Evolutionary conservation across 257 asterid species (phyloP).

Genomic region (Knoxia roxburghii): DNA sequence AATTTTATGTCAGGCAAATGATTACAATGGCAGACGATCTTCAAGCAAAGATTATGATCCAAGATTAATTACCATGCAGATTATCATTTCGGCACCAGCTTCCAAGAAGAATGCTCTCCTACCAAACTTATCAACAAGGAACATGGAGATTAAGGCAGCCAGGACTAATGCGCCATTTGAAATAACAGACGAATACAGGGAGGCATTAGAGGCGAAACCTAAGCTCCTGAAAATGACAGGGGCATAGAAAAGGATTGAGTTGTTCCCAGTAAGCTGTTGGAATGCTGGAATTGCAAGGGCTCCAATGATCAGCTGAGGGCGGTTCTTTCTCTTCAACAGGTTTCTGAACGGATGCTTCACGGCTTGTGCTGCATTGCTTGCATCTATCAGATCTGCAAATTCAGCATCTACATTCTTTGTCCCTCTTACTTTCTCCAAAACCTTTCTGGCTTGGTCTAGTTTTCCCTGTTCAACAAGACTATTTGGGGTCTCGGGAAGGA

Average conservation of each 20-base stretch:
- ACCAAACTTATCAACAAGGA: constrained; percentile 70
- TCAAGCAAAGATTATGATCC: no score
- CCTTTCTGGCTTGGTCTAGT: constrained; percentile 44
- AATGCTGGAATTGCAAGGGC: constrained; percentile 67
- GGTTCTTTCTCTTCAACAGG: constrained; percentile 44
- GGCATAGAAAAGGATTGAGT: constrained; percentile 72
- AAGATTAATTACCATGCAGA: constrained; percentile 42
- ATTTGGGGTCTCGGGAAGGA: constrained; percentile 79
- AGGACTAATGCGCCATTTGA: constrained; percentile 56
- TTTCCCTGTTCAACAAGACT: constrained; percentile 65
- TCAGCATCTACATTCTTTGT: constrained; percentile 62
- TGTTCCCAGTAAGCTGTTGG: constrained; percentile 73
- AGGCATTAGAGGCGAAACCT: constrained; percentile 62
- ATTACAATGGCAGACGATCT: background rate
- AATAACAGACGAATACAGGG: constrained; percentile 51
- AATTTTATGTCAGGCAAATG: background rate
- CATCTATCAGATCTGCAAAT: constrained; percentile 58
- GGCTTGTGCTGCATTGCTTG: constrained; percentile 53
- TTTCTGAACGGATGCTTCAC: constrained; percentile 60
- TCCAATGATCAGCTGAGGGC: constrained; percentile 60
- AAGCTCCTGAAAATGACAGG: constrained; percentile 76
- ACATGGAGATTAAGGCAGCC: constrained; percentile 70
- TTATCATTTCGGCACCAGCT: constrained; percentile 67
- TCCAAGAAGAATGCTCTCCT: constrained; percentile 71
- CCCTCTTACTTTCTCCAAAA: constrained; percentile 59